phyloP scores from a whole-genome alignment of 495 filamentous ascomycete genomes.

The Aspergillus leporis region DNA sequence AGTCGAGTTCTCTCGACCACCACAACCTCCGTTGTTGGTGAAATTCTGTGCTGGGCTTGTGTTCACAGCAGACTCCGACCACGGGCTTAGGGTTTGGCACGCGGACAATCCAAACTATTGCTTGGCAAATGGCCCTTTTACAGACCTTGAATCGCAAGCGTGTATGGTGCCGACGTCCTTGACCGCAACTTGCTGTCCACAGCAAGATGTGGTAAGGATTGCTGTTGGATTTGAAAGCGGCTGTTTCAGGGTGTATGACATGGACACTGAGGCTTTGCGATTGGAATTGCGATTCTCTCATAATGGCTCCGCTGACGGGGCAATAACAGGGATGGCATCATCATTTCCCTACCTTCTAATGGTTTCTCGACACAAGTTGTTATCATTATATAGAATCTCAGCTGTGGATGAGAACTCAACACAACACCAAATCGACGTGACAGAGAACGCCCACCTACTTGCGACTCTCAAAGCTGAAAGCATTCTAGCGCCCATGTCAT shows the following conservation, averaged over 20 bases:
- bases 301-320: slow-evolving; percentile 54
- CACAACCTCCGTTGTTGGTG: slow-evolving; percentile 61
- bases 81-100: slow-evolving; percentile 78
- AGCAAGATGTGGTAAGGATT: slow-evolving; percentile 39
- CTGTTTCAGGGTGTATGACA: slow-evolving; percentile 65
- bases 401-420: slow-evolving; percentile 7
- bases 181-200: slow-evolving; percentile 52
- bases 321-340: slow-evolving; percentile 74
- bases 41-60: slow-evolving; percentile 73
- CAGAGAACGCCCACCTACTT: slow-evolving; percentile 57
- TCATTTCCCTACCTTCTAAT: slow-evolving; percentile 76
- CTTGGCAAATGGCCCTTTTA: slow-evolving; percentile 29
- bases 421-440: slow-evolving; percentile 11
- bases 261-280: slow-evolving; percentile 44
- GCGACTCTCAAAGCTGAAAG: slow-evolving; percentile 82
- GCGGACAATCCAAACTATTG: slow-evolving; percentile 54
- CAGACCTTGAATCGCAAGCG: slow-evolving; percentile 9
- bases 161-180: slow-evolving; percentile 64
- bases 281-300: slow-evolving; percentile 57
- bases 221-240: slow-evolving; percentile 79
- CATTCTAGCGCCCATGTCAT: slow-evolving; percentile 72
- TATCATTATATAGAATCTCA: slow-evolving; percentile 73
- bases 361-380: slow-evolving; percentile 66
- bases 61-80: slow-evolving; percentile 68
- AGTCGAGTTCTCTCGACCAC: slow-evolving; percentile 62